Percentiles rank a stretch among this genome's conserved stretches.
phyloP scores from a whole-genome alignment of 2,329 filamentous ascomycete species.

The Fusarium begoniae region DNA sequence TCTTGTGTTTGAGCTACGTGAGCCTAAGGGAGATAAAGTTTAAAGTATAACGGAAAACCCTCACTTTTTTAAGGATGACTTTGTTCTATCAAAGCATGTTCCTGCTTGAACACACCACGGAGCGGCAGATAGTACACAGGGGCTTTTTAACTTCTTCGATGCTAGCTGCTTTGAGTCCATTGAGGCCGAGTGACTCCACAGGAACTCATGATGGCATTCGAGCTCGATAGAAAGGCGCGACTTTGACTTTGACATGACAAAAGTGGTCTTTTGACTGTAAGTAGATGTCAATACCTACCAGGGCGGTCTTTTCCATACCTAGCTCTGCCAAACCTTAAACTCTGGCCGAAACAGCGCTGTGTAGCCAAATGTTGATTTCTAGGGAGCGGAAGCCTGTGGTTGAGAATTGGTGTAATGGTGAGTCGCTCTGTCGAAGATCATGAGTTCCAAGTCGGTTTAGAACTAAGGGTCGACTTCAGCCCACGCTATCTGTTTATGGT shows the following conservation, averaged over 20 bases:
- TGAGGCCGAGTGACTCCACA: too few relatives aligned
- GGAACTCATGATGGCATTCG: too few relatives aligned
- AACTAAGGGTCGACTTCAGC: background rate
- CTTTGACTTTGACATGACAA: too few relatives aligned
- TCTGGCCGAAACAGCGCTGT: background rate
- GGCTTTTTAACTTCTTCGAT: background rate
- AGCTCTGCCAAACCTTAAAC: too few relatives aligned
- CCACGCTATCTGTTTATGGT: background rate
- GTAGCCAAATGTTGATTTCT: fast-evolving
- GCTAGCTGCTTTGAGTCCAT: background rate
- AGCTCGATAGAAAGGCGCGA: fast-evolving
- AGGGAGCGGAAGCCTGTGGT: background rate
- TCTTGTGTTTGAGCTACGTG: fast-evolving
- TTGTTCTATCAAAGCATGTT: background rate
- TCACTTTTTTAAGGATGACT: too few relatives aligned
- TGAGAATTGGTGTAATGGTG: background rate
- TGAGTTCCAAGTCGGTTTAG: background rate
- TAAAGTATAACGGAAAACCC: too few relatives aligned
- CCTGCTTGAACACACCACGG: background rate
- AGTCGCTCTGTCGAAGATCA: background rate
- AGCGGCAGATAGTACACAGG: background rate
- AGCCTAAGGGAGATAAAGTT: background rate
- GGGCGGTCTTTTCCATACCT: background rate
- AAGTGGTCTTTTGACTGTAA: too few relatives aligned
- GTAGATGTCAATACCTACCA: fast-evolving